phyloP scores from a whole-genome alignment of 2,329 filamentous ascomycete genomes.

The Fusarium succisae region DNA sequence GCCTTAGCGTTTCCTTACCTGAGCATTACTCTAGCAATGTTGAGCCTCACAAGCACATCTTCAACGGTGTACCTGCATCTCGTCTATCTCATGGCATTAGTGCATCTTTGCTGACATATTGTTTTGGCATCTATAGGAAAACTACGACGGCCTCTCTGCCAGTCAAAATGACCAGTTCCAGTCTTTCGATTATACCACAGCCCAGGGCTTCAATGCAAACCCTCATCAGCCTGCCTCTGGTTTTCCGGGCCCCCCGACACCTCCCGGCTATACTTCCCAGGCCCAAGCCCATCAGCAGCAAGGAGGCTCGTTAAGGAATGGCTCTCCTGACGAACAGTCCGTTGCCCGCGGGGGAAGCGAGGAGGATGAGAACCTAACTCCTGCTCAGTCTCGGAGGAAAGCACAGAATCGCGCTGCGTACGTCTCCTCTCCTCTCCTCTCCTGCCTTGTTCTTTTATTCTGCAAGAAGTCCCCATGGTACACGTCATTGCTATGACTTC shows the following conservation, averaged over 20 bases:
- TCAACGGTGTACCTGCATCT: constrained; percentile 22
- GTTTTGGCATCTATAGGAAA: constrained; percentile 52
- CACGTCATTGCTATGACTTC: not conserved
- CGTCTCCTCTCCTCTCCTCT: constrained; percentile 44
- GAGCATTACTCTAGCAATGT: constrained; percentile 47
- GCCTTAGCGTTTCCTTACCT: constrained; percentile 46
- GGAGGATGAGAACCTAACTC: constrained; percentile 65
- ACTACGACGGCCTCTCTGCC: constrained; percentile 57
- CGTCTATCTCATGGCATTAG: constrained; percentile 18
- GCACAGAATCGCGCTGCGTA: constrained; percentile 71
- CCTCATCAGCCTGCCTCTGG: constrained; percentile 48
- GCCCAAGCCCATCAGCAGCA: constrained; percentile 38
- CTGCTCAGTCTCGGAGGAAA: constrained; percentile 67
- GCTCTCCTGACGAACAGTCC: constrained; percentile 47
- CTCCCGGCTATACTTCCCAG: constrained; percentile 54
- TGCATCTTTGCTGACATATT: constrained; percentile 19
- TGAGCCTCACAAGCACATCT: constrained; percentile 20
- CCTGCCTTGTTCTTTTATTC: not conserved
- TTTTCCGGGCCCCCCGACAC: constrained; percentile 60
- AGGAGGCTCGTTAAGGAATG: constrained; percentile 35
- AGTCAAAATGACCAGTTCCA: constrained; percentile 57
- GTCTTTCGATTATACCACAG: constrained; percentile 53
- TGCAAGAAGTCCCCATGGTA: not conserved
- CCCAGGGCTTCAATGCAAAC: constrained; percentile 51
- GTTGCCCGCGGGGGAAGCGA: constrained; percentile 57